Evolutionary conservation across 176 grass and related monocot species (phyloP), one percentile per base, ranked within the genome.

Genomic region (Phyllostachys edulis): DNA sequence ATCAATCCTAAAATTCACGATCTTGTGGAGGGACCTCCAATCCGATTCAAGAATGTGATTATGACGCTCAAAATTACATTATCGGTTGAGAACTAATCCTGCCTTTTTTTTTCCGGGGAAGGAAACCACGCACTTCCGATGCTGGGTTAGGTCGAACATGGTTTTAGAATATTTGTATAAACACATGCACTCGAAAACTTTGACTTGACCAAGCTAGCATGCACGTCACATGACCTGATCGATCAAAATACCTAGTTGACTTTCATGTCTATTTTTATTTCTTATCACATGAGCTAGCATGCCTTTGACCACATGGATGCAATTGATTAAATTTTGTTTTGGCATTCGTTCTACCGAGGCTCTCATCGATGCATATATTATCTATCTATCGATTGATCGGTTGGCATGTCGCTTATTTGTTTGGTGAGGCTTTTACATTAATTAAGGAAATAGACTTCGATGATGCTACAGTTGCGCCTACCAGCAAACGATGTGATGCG

Each of bases 181-280:
- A 74, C 81, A 14, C 29, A 29, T 29, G 29, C 27, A 64, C 15
- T 5, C 8, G 12, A 9, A 21, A 12, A 9, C 12, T 50, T 50
- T 38, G 55, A 63, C 14, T 50, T 63, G 69, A 59, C 63, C 41
- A 50, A 63, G 12, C 41, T 71, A 82, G 15, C 57, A 45, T 45
- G 42, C 42, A 27, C 74, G 81, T n/a, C n/a, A n/a, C n/a, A n/a
- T 83, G 69, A 60, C n/a, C n/a, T 24, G 3, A 18, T 42, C 27
- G 6, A 63, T 60, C 27, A 39, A 63, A 17, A 63, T 63, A 63
- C 68, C 55, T 32, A 32, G 56, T 73, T 82, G 80, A 82, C 80
- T 16, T 41, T 32, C 17, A 49, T 18, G 49, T 46, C 47, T 44
- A 64, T 64, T 73, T 61, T 51, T 23, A 61, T 26, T 20, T 20